These are phyloP conservation scores for Tetracentron sinense DNA, from an alignment of 164 flowering plant genomes.

Conservation along the genomic window DNA sequence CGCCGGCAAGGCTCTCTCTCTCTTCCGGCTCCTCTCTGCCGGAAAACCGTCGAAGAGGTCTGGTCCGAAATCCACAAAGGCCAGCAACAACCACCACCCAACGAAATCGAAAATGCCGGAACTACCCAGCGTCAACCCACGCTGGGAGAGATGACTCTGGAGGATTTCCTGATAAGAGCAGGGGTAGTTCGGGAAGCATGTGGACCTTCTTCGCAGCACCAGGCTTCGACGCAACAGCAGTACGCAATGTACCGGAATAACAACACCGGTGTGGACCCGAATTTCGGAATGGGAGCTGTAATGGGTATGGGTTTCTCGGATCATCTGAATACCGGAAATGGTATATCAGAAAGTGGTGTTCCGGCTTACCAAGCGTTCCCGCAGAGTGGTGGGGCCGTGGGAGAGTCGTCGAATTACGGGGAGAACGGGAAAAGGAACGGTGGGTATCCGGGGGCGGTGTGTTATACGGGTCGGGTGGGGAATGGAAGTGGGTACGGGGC, in stretches of 20 bases:
- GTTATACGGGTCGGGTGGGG: no score
- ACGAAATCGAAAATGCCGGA: slow-evolving; percentile 21
- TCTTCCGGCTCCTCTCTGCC: slow-evolving; percentile 61
- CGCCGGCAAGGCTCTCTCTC: slow-evolving; percentile 71
- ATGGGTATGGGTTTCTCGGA: slow-evolving; percentile 24
- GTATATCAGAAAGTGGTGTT: slow-evolving; percentile 10
- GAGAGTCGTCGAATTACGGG: slow-evolving; percentile 32
- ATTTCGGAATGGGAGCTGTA: slow-evolving; percentile 26
- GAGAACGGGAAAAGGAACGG: slow-evolving; percentile 33
- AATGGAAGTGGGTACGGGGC: no score
- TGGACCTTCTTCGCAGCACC: slow-evolving; percentile 5
- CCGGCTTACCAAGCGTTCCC: slow-evolving; percentile 29
- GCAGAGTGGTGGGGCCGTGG: slow-evolving; percentile 20
- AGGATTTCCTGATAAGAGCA: slow-evolving; percentile 83
- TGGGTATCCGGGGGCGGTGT: no score
- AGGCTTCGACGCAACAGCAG: slow-evolving; percentile 20
- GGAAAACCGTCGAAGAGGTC: slow-evolving; percentile 90
- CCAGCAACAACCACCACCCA: slow-evolving; percentile 15
- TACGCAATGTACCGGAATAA: slow-evolving; percentile 35
- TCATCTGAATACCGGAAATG: slow-evolving; percentile 12
- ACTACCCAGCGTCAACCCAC: slow-evolving; percentile 55
- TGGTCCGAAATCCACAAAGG: slow-evolving; percentile 80
- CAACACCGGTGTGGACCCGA: slow-evolving; percentile 19
- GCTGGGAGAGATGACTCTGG: slow-evolving; percentile 92
- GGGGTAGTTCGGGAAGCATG: slow-evolving; percentile 70